A percentile compares a stretch with the other conserved stretches of the same genome.
These are phyloP conservation scores for Curvularia lunata DNA, from an alignment of 2,329 filamentous ascomycete genomes.

Conservation along the genomic window DNA sequence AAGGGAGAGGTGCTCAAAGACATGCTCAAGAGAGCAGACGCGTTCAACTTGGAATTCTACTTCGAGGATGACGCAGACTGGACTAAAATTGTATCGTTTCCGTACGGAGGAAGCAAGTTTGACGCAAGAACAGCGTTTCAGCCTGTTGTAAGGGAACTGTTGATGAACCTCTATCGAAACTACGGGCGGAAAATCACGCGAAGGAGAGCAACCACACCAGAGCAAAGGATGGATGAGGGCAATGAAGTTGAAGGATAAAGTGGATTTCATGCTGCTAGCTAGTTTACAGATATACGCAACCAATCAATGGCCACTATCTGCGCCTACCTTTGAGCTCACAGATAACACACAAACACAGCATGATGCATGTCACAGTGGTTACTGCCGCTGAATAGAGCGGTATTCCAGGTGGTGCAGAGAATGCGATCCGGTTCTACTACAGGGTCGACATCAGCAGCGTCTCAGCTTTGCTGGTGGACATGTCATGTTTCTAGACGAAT, in stretches of 20 bases:
- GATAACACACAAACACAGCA: background rate
- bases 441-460: background rate
- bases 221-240: conserved; percentile 6
- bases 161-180: conserved; percentile 41
- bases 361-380: background rate
- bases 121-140: conserved; percentile 37
- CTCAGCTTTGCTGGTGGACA: background rate
- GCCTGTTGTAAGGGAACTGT: conserved; percentile 34
- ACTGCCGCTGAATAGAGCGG: background rate
- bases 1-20: conserved; percentile 38
- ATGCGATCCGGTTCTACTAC: background rate
- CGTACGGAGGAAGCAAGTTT: conserved; percentile 44
- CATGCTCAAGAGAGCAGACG: conserved; percentile 41
- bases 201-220: conserved; percentile 11
- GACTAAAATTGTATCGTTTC: conserved; percentile 41
- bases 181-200: conserved; percentile 44
- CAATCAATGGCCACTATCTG: background rate
- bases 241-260: conserved; percentile 6
- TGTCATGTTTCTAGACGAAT: background rate
- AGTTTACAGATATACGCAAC: background rate
- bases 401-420: background rate
- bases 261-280: background rate
- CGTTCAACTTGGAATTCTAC: conserved; percentile 45
- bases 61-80: conserved; percentile 38
- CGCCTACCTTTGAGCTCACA: background rate